phyloP scores from a whole-genome alignment of 805 yeast species.

The Spathaspora boniae region DNA sequence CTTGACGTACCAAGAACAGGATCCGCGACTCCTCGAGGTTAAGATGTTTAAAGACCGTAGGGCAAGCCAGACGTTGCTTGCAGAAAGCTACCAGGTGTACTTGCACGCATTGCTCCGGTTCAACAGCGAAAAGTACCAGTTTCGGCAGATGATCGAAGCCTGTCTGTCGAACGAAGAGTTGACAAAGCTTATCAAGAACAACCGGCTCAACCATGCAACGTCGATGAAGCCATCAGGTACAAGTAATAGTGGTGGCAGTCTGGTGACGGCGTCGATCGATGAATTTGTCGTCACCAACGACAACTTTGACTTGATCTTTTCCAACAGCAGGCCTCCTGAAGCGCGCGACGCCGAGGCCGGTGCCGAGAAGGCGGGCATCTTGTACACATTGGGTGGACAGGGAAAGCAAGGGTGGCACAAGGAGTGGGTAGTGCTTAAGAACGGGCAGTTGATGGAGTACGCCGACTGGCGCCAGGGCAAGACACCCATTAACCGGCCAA shows the following conservation, averaged over 20 bases:
- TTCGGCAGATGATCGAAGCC: conserved; percentile 40
- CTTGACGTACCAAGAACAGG: conserved; percentile 13
- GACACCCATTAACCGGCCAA: conserved; percentile 59
- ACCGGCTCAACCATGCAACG: conserved; percentile 17
- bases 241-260: no score
- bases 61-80: conserved; percentile 11
- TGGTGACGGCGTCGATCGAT: conserved; percentile 9
- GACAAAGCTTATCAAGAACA: conserved; percentile 27
- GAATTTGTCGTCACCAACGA: conserved; percentile 19
- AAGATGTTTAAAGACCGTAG: conserved; percentile 10
- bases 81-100: conserved; percentile 26
- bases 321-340: conserved; percentile 10
- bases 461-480: conserved; percentile 77
- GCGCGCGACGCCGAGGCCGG: conserved; percentile 14
- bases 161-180: conserved; percentile 38
- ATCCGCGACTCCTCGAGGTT: conserved; percentile 14
- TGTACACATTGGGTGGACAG: conserved; percentile 58
- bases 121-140: conserved; percentile 39
- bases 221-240: conserved; percentile 1
- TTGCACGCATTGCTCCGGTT: conserved; percentile 32
- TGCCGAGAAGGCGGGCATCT: conserved; percentile 43
- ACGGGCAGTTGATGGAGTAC: conserved; percentile 68
- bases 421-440: conserved; percentile 74
- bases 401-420: conserved; percentile 80
- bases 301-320: conserved; percentile 29